Percentiles rank a stretch among this genome's conserved stretches.
These are phyloP conservation scores for Pisolithus thermaeus DNA, from an alignment of 1,284 basidiomycete genomes.

Conservation along the genomic window DNA sequence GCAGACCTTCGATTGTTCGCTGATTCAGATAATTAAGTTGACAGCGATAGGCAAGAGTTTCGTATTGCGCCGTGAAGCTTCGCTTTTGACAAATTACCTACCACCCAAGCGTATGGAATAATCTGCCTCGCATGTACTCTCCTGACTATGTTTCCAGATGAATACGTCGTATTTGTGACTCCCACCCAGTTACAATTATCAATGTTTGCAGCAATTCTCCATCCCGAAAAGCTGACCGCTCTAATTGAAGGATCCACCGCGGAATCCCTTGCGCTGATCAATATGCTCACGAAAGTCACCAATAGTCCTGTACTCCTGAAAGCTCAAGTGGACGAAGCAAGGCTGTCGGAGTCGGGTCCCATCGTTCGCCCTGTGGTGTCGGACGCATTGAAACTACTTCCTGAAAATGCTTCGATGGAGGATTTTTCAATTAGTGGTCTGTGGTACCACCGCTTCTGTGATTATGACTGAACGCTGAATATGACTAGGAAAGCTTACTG, in stretches of 20 bases:
- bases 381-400: constrained; percentile 66
- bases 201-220: constrained; percentile 75
- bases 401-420: constrained; percentile 52
- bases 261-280: constrained; percentile 81
- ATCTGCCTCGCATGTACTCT: not conserved
- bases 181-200: constrained; percentile 78
- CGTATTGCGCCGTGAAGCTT: constrained; percentile 84
- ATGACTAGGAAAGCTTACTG: constrained; percentile 73
- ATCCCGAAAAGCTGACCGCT: constrained; percentile 59
- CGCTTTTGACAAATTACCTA: constrained; percentile 77
- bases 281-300: constrained; percentile 82
- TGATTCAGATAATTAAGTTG: constrained; percentile 44
- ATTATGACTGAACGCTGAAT: not conserved
- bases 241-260: constrained; percentile 65
- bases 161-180: constrained; percentile 90
- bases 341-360: constrained; percentile 27
- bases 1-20: not conserved
- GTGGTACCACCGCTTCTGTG: constrained; percentile 10
- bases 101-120: constrained; percentile 78
- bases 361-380: constrained; percentile 47
- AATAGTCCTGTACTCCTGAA: constrained; percentile 88
- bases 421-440: constrained; percentile 76
- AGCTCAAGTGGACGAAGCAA: constrained; percentile 37
- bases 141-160: constrained; percentile 47
- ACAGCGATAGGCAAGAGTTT: constrained; percentile 78